phyloP scores from a whole-genome alignment of 2,329 filamentous ascomycete genomes.

The Akanthomyces lecanii region DNA sequence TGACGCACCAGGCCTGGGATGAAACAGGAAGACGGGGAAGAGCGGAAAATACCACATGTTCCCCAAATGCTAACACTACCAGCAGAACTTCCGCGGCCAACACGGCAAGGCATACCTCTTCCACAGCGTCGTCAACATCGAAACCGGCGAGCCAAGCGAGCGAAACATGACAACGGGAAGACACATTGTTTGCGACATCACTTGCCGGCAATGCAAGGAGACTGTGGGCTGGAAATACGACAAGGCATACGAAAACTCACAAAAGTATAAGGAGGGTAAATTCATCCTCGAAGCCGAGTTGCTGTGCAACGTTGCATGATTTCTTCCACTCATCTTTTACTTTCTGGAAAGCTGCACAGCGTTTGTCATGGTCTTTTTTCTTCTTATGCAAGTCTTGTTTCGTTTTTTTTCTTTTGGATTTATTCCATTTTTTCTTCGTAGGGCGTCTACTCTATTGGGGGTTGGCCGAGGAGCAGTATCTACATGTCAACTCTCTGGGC shows the following conservation, averaged over 20 bases:
- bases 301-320: constrained; percentile 68
- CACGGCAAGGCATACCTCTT: constrained; percentile 98
- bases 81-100: constrained; percentile 93
- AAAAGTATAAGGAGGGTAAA: constrained; percentile 99
- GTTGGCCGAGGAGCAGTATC: neutral
- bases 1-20: neutral
- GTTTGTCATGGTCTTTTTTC: neutral
- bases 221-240: constrained; percentile 99
- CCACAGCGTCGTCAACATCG: constrained; percentile 88
- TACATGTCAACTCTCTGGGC: neutral
- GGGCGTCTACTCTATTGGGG: neutral
- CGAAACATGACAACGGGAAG: constrained; percentile 97
- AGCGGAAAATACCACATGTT: neutral
- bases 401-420: neutral
- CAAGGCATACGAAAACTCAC: constrained; percentile 83
- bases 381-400: neutral
- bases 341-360: neutral
- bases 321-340: neutral
- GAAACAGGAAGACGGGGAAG: neutral
- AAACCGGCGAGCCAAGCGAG: constrained; percentile 77
- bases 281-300: constrained; percentile 93
- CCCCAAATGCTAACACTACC: neutral
- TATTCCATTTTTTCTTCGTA: neutral
- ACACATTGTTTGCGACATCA: constrained; percentile 91
- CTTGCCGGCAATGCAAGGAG: constrained; percentile 84